Conservation (phyloP, 805 yeast genomes). For the Brettanomyces nanus region DNA sequence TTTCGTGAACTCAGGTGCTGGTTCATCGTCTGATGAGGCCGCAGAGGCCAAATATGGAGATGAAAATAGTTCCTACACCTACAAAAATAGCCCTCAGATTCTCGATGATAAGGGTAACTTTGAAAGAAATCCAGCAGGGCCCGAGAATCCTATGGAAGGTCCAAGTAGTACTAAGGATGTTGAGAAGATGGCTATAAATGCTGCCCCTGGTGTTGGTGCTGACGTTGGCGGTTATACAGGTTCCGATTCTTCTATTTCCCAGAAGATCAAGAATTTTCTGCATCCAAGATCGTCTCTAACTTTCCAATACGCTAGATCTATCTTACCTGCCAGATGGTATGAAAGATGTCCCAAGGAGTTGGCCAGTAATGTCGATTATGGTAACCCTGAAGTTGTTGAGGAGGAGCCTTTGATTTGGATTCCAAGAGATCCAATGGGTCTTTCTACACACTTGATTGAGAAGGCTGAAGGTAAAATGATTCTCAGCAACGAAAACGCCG, state of each 20-base stretch:
- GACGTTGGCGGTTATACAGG: background rate
- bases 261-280: constrained; percentile 21
- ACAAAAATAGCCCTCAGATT: background rate
- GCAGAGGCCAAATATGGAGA: background rate
- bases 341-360: constrained; percentile 12
- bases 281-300: constrained; percentile 22
- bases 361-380: constrained; percentile 24
- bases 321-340: constrained; percentile 30
- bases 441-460: constrained; percentile 49
- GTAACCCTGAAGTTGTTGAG: constrained; percentile 50
- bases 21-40: background rate
- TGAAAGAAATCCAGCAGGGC: background rate
- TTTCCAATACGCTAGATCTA: constrained; percentile 18
- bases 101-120: background rate
- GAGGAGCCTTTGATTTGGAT: constrained; percentile 63
- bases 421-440: constrained; percentile 59
- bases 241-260: background rate
- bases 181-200: constrained; percentile 4
- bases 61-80: background rate
- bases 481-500: constrained; percentile 51
- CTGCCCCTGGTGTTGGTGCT: background rate
- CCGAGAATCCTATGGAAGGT: background rate
- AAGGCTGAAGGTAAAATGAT: constrained; percentile 40
- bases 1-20: constrained; percentile 10
- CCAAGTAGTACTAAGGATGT: constrained; percentile 1